Percentiles rank a stretch among this genome's conserved stretches.
Evolutionary conservation across 257 asterid genomes (phyloP).

Genomic region (Plantago ovata): DNA sequence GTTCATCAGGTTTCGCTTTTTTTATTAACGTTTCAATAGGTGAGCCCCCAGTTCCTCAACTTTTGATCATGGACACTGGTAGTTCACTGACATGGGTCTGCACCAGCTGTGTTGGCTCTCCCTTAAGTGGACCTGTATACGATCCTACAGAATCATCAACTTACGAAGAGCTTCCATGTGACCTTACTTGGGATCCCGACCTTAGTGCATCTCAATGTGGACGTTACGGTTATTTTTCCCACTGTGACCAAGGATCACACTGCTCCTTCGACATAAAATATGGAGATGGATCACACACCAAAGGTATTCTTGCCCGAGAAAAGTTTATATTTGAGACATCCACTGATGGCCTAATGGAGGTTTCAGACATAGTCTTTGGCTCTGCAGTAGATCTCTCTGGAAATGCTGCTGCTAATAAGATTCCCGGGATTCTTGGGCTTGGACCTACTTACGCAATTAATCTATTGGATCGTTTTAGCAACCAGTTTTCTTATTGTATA

Average conservation of each 20-base stretch:
- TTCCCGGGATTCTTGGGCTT: constrained; percentile 23
- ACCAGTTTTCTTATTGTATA: constrained; percentile 23
- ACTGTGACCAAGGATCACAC: background rate
- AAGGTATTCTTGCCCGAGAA: constrained; percentile 15
- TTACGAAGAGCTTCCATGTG: constrained; percentile 8
- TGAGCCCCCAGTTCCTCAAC: constrained; percentile 24
- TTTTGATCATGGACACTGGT: constrained; percentile 24
- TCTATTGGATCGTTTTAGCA: constrained; percentile 11
- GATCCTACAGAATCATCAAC: constrained; percentile 18
- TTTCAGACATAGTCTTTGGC: constrained; percentile 15
- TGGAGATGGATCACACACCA: background rate
- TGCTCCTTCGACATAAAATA: constrained; percentile 5
- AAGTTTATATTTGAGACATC: constrained; percentile 19
- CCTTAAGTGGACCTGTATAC: background rate
- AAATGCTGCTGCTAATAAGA: too few relatives aligned
- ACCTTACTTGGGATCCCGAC: too few relatives aligned
- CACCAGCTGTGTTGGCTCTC: background rate
- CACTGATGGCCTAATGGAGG: constrained; percentile 4
- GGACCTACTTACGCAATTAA: background rate
- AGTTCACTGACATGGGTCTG: constrained; percentile 25
- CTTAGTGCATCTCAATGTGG: background rate
- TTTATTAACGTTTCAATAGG: constrained; percentile 26
- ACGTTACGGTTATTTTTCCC: background rate
- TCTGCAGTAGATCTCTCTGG: background rate
- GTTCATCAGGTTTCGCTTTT: background rate